Evolutionary conservation across 176 grass and related monocot species (phyloP), one percentile per base, ranked within the genome.

Genomic region (Rhynchospora pubera): DNA sequence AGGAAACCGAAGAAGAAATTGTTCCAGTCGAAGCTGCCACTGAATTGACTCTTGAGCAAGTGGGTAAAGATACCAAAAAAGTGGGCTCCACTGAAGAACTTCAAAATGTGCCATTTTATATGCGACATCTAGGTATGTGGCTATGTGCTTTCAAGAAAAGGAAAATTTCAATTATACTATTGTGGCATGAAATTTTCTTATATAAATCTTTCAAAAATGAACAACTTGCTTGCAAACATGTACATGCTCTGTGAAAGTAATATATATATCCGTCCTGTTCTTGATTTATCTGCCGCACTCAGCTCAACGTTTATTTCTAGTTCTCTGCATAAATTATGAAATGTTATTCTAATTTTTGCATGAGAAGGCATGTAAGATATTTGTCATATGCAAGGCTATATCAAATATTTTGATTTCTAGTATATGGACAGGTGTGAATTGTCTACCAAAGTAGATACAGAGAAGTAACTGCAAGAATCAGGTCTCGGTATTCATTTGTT

Each of bases 61-160:
- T 6, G 15, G 65, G 43, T 15, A n/a, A 4, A 68, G 55, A 46
- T 77, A 52, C 14, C 1, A 46, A 77, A 53, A 12, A 10, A 55
- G 21, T 4, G 22, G 16, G 45, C 10, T 48, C 43, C 14, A 12
- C 84, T 83, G 70, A 89, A 84, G 87, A 92, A 44, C 24, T 85
- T 72, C 88, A 90, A 56, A 80, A 39, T 57, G 82, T 75, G 9
- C 85, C 83, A 77, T 86, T 71, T 83, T 88, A 83, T 85, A 60
- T 53, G 16, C 82, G 68, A 9, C 91, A 90, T 65, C 90, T 93
- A 91, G 91, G 91, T 93, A 93, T 69, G n/a, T n/a, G n/a, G n/a
- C n/a, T n/a, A n/a, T n/a, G 52, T n/a, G 18, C 19, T 80, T 75
- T 10, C 73, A 79, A 45, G 34, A 83, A 15, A 79, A n/a, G 3